phyloP scores from a whole-genome alignment of 805 yeast species.

The Saccharomycopsis sp. region DNA sequence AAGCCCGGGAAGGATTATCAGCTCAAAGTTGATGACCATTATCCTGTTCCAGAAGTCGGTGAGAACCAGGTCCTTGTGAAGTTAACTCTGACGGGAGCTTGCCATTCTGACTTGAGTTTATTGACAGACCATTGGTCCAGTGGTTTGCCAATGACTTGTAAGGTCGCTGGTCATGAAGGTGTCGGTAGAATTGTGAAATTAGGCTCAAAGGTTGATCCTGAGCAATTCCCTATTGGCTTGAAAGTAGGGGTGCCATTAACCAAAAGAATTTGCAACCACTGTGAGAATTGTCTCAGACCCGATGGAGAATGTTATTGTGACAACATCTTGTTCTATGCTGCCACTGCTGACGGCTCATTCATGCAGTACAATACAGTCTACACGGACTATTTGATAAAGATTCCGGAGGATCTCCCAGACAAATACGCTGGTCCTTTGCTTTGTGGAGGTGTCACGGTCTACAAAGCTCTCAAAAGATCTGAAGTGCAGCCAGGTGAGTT shows the following conservation, averaged over 20 bases:
- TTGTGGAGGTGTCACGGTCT: conserved; percentile 64
- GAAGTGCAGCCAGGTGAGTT: conserved; percentile 56
- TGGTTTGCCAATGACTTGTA: conserved; percentile 20
- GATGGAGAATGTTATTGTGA: conserved; percentile 45
- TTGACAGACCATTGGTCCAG: conserved; percentile 36
- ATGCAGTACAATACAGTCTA: conserved; percentile 62
- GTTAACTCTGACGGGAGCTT: conserved; percentile 35
- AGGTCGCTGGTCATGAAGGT: conserved; percentile 30
- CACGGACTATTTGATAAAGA: conserved; percentile 55
- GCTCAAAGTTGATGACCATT: conserved; percentile 27
- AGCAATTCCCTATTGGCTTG: conserved; percentile 22
- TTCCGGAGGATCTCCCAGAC: conserved; percentile 37
- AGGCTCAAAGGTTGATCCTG: conserved; percentile 22
- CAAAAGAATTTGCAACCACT: conserved; percentile 23
- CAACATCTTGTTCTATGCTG: conserved; percentile 64
- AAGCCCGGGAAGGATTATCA: conserved; percentile 29
- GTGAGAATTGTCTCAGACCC: conserved; percentile 22
- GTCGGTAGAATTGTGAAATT: conserved; percentile 25
- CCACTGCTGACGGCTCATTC: conserved; percentile 66
- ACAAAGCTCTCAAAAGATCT: conserved; percentile 62
- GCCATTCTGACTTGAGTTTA: conserved; percentile 38
- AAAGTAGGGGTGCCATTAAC: conserved; percentile 26
- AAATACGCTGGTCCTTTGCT: conserved; percentile 47
- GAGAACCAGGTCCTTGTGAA: conserved; percentile 26
- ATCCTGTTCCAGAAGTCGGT: conserved; percentile 30